These are phyloP conservation scores for Calycina marina DNA, from an alignment of 2,329 filamentous ascomycete genomes.

Conservation along the genomic window DNA sequence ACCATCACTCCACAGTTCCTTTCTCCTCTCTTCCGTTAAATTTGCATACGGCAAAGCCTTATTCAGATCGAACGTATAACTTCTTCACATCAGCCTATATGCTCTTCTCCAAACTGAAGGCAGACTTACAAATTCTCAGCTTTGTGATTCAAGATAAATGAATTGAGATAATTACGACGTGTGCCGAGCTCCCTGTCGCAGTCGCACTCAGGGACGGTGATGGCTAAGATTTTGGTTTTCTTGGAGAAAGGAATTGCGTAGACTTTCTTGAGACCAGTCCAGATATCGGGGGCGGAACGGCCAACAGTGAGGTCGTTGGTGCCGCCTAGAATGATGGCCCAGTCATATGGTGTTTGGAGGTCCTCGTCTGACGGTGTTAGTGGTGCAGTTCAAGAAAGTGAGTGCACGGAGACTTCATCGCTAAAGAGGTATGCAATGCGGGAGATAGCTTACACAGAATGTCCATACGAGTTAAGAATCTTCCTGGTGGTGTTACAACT, in stretches of 20 bases:
- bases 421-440: background rate
- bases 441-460: constrained; percentile 22
- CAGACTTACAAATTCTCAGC: constrained; percentile 36
- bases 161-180: constrained; percentile 34
- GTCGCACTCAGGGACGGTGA: constrained; percentile 44
- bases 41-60: constrained; percentile 37
- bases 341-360: constrained; percentile 28
- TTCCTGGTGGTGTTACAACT: constrained; percentile 24
- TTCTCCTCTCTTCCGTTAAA: constrained; percentile 31
- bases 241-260: constrained; percentile 36
- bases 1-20: constrained; percentile 44
- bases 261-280: constrained; percentile 30
- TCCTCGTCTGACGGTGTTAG: constrained; percentile 9
- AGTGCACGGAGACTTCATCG: background rate
- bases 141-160: constrained; percentile 33
- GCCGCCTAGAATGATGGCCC: constrained; percentile 48
- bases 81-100: constrained; percentile 23
- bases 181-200: constrained; percentile 18
- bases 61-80: constrained; percentile 41
- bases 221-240: constrained; percentile 41
- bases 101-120: background rate
- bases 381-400: background rate
- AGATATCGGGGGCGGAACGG: constrained; percentile 28
- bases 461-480: constrained; percentile 18
- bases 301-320: constrained; percentile 44